Base-by-base conservation (phyloP, 495 filamentous ascomycete genomes). In the Penicillium parvum region DNA sequence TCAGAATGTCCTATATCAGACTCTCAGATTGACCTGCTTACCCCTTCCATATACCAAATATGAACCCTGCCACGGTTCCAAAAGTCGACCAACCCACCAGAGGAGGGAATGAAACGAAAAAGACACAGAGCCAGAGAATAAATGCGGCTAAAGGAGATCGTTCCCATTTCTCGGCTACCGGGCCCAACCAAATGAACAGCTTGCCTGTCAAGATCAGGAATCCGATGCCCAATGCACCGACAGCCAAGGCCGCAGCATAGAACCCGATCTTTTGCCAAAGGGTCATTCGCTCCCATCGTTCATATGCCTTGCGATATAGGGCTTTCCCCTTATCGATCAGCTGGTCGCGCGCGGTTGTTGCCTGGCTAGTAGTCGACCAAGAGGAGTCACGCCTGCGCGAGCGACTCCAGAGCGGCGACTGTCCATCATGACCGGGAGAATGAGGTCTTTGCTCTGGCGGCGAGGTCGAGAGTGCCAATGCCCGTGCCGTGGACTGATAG, bases 21-120 rank as follows among this genome's bases (percentile, higher is more conserved):
- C 5, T 30, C 12, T 30, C 28, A 17, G 22, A 19, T 20, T 35
- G 23, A 28, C 28, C 36, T 27, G 39, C 77, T 57, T 66, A 82
- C 77, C 92, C 92, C 52, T 80, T 77, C 47, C 90, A 89, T 49
- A 96, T 83, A 0, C 90, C 94, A 67, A 88, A 98, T n/a, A 98
- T 79, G 58, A 96, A 96, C 0, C 92, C 92, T 9, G 86, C 71
- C 19, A 95, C 72, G 1, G 89, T 96, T n/a, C 94, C 75, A 45
- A 82, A 81, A 0, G 86, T 86, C 19, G 83, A 86, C 71, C 95
- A 96, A 6, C 92, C 92, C 53, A 98, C 85, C 45, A 96, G 58
- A 3, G 92, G 92, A 3, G 92, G 92, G 62, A 98, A 95, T 1
- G 84, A 88, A 7, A 84, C 81, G 22, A 78, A 61, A 57, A 90